Conservation (phyloP, 2,329 filamentous ascomycete species). For the Ophiostoma pallidulum region DNA sequence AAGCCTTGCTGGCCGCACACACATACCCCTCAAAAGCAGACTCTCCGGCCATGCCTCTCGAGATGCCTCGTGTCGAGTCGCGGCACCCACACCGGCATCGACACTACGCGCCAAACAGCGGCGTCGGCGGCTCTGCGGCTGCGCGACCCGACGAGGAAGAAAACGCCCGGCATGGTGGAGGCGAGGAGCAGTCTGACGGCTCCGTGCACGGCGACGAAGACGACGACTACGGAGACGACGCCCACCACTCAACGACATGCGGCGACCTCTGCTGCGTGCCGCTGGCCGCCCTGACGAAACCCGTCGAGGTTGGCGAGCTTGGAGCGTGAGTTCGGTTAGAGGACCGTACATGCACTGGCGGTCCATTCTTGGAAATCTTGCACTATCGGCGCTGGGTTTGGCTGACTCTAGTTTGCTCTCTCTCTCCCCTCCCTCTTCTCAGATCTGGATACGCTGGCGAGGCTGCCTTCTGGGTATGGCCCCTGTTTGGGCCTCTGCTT, state of each 20-base stretch:
- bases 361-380: no score
- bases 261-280: slow-evolving; percentile 28
- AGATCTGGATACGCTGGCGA: slow-evolving; percentile 20
- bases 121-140: background rate
- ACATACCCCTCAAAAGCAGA: no score
- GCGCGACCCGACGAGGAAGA: slow-evolving; percentile 6
- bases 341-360: no score
- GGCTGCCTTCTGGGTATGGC: slow-evolving; percentile 48
- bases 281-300: slow-evolving; percentile 29
- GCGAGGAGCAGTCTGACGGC: background rate
- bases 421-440: background rate
- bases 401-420: no score
- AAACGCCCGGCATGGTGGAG: background rate
- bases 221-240: background rate
- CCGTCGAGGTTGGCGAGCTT: slow-evolving; percentile 36
- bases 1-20: no score
- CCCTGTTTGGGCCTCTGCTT: slow-evolving; percentile 56
- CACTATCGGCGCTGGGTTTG: no score
- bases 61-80: slow-evolving; percentile 7
- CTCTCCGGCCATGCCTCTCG: slow-evolving; percentile 11
- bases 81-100: slow-evolving; percentile 1
- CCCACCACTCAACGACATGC: background rate
- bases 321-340: slow-evolving; percentile 23
- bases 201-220: background rate
- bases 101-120: background rate